Evolutionary conservation across 495 filamentous ascomycete species (phyloP).

Genomic region (Xylaria venustula): DNA sequence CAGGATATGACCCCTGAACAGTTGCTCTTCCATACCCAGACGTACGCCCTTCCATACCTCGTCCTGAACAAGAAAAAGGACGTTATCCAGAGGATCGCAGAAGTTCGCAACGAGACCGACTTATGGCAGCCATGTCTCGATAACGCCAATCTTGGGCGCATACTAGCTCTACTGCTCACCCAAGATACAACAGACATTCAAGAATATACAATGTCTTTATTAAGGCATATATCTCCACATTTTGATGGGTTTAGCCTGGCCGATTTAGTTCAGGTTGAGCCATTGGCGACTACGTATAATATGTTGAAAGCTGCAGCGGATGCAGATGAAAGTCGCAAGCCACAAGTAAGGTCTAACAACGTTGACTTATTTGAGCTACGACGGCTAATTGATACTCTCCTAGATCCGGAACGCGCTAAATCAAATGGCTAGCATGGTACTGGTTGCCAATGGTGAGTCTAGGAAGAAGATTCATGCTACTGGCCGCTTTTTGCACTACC

Average conservation of each 20-base stretch:
- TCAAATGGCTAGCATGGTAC: constrained; percentile 63
- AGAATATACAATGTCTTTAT: constrained; percentile 62
- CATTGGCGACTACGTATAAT: constrained; percentile 71
- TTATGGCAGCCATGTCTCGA: constrained; percentile 44
- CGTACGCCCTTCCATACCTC: constrained; percentile 78
- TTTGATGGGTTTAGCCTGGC: constrained; percentile 65
- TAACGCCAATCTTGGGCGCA: constrained; percentile 70
- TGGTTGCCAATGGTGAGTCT: constrained; percentile 46
- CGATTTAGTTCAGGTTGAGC: constrained; percentile 71
- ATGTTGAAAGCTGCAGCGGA: constrained; percentile 81
- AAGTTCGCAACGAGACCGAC: constrained; percentile 59
- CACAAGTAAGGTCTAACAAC: constrained; percentile 34
- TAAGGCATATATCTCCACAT: constrained; percentile 63
- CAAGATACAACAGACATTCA: constrained; percentile 69
- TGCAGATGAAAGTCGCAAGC: constrained; percentile 58
- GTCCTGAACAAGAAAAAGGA: constrained; percentile 75
- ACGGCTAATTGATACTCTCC: constrained; percentile 7
- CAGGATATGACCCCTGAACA: constrained; percentile 68
- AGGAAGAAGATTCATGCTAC: constrained; percentile 52
- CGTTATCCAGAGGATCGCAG: constrained; percentile 75
- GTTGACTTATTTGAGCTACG: constrained; percentile 6
- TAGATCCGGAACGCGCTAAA: constrained; percentile 63
- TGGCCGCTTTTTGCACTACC: constrained; percentile 80
- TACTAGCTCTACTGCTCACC: constrained; percentile 73
- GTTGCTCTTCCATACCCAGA: constrained; percentile 75